Conservation (phyloP, 352 stramenopile genomes). For the Phytophthora pseudosyringae region DNA sequence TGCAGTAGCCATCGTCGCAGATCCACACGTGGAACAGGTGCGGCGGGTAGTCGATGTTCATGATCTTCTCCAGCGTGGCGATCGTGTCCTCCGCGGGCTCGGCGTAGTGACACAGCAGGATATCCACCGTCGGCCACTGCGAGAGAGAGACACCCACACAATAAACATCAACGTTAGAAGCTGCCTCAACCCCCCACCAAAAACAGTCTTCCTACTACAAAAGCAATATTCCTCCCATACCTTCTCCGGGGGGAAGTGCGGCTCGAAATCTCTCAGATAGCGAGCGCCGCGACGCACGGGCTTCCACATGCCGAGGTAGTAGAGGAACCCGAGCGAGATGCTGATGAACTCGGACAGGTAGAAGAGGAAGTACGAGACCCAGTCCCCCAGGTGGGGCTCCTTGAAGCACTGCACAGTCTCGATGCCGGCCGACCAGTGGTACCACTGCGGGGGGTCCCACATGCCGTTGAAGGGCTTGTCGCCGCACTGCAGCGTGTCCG, state of each 20-base stretch:
- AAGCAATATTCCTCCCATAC: slow-evolving; percentile 6
- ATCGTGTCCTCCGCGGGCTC: slow-evolving; percentile 82
- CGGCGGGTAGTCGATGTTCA: slow-evolving; percentile 77
- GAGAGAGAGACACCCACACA: no score
- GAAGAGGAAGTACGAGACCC: slow-evolving; percentile 79
- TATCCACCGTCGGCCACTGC: slow-evolving; percentile 80
- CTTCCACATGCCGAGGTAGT: slow-evolving; percentile 86
- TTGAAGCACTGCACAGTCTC: slow-evolving; percentile 69
- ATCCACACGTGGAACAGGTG: slow-evolving; percentile 79
- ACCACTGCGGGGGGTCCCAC: slow-evolving; percentile 75
- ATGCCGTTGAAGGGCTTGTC: slow-evolving; percentile 73
- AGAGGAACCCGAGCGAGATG: slow-evolving; percentile 69
- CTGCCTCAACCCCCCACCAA: background rate
- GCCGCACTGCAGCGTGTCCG: slow-evolving; percentile 55
- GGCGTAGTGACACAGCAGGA: slow-evolving; percentile 78
- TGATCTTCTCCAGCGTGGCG: slow-evolving; percentile 75
- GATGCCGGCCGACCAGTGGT: slow-evolving; percentile 67
- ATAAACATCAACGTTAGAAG: slow-evolving; percentile 3
- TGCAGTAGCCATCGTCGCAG: slow-evolving; percentile 80
- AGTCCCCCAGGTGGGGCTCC: slow-evolving; percentile 60
- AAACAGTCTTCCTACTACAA: slow-evolving; percentile 1
- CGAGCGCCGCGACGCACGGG: slow-evolving; percentile 72
- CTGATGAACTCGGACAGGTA: slow-evolving; percentile 79
- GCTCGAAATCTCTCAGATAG: slow-evolving; percentile 75
- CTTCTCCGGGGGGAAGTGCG: slow-evolving; percentile 67